Conservation (phyloP, 495 filamentous ascomycete species). For the Aspergillus nidulans region DNA sequence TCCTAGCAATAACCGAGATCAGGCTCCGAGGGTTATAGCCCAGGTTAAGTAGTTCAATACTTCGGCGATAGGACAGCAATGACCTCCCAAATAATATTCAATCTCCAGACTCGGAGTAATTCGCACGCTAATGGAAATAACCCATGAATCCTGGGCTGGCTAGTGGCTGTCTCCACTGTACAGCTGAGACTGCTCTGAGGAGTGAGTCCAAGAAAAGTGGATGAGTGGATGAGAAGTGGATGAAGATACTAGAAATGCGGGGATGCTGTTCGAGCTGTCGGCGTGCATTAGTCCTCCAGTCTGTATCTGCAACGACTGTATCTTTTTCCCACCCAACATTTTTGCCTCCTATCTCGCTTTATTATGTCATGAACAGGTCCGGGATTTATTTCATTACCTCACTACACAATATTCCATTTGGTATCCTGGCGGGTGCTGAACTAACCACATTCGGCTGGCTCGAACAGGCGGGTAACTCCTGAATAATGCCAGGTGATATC, state of each 20-base stretch:
- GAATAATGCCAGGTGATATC: neutral
- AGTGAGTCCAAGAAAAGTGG: no score
- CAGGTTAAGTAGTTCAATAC: neutral
- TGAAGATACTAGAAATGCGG: constrained; percentile 5
- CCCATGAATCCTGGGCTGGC: constrained; percentile 1
- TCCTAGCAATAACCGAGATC: constrained; percentile 8
- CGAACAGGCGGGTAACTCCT: neutral
- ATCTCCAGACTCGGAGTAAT: neutral
- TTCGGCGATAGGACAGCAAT: neutral
- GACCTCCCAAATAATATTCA: neutral
- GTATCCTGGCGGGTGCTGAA: neutral
- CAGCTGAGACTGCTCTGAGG: neutral
- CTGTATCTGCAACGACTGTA: neutral
- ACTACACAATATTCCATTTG: neutral
- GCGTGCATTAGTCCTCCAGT: neutral
- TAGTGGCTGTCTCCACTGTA: constrained; percentile 7
- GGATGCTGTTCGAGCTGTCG: neutral
- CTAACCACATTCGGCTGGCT: neutral
- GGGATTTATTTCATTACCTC: neutral
- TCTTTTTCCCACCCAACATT: neutral
- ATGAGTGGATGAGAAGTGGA: no score
- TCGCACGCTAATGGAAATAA: neutral
- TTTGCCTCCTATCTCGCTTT: neutral
- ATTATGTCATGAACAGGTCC: neutral
- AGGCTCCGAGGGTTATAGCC: constrained; percentile 2